Conservation (phyloP, 768 basidiomycete genomes). For the Nidularia sp. region DNA sequence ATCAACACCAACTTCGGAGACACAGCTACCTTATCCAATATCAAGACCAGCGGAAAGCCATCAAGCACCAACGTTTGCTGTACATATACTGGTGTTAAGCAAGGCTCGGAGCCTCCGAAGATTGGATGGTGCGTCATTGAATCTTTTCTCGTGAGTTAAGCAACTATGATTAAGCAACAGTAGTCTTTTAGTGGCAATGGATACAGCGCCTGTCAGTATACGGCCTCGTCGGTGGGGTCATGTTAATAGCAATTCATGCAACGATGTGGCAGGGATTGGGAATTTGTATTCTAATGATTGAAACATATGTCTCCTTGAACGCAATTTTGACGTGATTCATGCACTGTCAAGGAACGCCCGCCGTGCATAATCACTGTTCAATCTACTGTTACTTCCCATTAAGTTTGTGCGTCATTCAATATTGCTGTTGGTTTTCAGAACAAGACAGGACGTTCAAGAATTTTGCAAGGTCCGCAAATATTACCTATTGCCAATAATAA, state of each 20-base stretch:
- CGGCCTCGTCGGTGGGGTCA: conserved; percentile 15
- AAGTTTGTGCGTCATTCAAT: too few relatives aligned
- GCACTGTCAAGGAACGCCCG: too few relatives aligned
- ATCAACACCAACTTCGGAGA: conserved; percentile 24
- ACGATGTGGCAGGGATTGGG: background rate
- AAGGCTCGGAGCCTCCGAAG: conserved; percentile 20
- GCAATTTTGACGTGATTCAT: too few relatives aligned
- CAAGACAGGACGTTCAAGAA: too few relatives aligned
- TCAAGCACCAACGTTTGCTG: conserved; percentile 18
- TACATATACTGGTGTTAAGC: conserved; percentile 16
- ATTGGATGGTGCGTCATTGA: conserved; percentile 18
- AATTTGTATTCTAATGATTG: too few relatives aligned
- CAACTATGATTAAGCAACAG: too few relatives aligned
- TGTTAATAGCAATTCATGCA: conserved; percentile 8
- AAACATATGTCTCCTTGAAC: too few relatives aligned
- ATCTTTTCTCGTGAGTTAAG: background rate
- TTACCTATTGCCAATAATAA: too few relatives aligned
- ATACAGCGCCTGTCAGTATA: conserved; percentile 17
- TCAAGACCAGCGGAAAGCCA: conserved; percentile 21
- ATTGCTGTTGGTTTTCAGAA: too few relatives aligned
- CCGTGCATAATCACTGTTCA: too few relatives aligned
- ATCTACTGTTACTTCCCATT: too few relatives aligned
- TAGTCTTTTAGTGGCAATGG: conserved; percentile 12
- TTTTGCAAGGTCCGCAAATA: too few relatives aligned
- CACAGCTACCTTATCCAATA: conserved; percentile 16